Base-by-base conservation (phyloP, 2,329 filamentous ascomycete species). In the Aspergillus nomiae region DNA sequence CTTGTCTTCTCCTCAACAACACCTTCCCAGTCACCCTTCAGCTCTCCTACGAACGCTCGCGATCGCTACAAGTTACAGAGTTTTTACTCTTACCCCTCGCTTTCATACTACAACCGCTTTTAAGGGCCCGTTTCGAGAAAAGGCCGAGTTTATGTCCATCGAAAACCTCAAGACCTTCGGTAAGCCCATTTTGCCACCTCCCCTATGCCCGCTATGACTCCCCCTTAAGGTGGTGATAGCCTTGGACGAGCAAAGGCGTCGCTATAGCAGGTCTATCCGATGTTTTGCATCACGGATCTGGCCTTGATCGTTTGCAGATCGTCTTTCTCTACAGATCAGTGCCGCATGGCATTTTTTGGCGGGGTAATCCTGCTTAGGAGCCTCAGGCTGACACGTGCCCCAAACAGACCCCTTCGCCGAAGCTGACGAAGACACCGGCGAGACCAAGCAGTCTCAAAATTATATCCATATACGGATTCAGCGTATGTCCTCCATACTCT, bases 381-480 rank as follows among this genome's bases (percentile, higher is more conserved):
- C 66, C 68, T 70, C 60, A 73, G 65, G 71, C 75, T 77, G 70
- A 78, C 75, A 73, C 66, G 58, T 69, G 64, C 63, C 66, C 65
- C 67, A 64, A 64, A 74, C 78, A 97, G 95, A 99, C 90, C 95
- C 95, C 91, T 99, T 99, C 92, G 95, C 95, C 90, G 95, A 98
- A 92, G 95, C 94, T 89, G 95, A 97, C 92, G 94, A 97, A 90
- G 94, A 96, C 83, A 93, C 91, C 82, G 94, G 93, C 87, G 92
- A 96, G 85, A 90, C 89, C 81, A 95, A 95, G 85, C 91, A 95
- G 87, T 89, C 91, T 81, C 92, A 96, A 85, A 96, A 96, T 84
- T 97, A 97, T 82, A 97, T 98, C 82, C 95, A 98, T 85, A 98
- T 99, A 83, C 94, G 95, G 84, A 98, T 98, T 81, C 95, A 99